Conservation (phyloP, 805 yeast genomes). For the Pichia thaimueangensis region DNA sequence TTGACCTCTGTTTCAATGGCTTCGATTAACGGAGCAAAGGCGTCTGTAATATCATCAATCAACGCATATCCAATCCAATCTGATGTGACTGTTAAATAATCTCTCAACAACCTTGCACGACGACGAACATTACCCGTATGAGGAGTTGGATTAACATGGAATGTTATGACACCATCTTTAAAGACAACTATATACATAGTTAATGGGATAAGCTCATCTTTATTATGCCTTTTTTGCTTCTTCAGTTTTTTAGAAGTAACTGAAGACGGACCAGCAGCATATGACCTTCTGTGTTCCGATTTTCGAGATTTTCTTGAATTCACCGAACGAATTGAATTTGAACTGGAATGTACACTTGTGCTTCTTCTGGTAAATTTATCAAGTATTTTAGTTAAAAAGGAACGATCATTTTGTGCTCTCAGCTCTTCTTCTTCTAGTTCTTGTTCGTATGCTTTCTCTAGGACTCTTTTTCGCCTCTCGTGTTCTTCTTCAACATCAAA, state of each 20-base stretch:
- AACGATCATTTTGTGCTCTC: slow-evolving; percentile 14
- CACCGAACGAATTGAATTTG: neutral
- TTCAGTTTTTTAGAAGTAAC: slow-evolving; percentile 17
- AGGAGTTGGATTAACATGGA: slow-evolving; percentile 92
- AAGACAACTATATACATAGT: slow-evolving; percentile 92
- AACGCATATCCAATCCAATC: slow-evolving; percentile 98
- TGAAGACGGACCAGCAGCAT: too few species aligned
- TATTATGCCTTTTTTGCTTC: slow-evolving; percentile 15
- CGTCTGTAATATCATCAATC: slow-evolving; percentile 95
- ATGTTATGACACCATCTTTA: slow-evolving; percentile 83
- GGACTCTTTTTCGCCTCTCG: slow-evolving; percentile 31
- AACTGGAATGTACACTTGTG: neutral
- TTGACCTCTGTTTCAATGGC: slow-evolving; percentile 92
- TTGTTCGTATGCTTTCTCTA: slow-evolving; percentile 20
- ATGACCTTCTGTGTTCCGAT: slow-evolving; percentile 4
- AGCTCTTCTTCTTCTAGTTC: slow-evolving; percentile 17
- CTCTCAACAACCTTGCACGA: slow-evolving; percentile 80
- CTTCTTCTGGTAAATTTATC: neutral
- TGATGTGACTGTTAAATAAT: slow-evolving; percentile 81
- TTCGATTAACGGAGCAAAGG: slow-evolving; percentile 94
- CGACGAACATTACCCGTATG: slow-evolving; percentile 95
- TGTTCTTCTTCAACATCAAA: slow-evolving; percentile 77
- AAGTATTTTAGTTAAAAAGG: slow-evolving; percentile 13
- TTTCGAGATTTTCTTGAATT: slow-evolving; percentile 8
- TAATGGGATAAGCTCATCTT: slow-evolving; percentile 73